Conservation (phyloP, 2,329 filamentous ascomycete genomes). For the Cladosporium velox region DNA sequence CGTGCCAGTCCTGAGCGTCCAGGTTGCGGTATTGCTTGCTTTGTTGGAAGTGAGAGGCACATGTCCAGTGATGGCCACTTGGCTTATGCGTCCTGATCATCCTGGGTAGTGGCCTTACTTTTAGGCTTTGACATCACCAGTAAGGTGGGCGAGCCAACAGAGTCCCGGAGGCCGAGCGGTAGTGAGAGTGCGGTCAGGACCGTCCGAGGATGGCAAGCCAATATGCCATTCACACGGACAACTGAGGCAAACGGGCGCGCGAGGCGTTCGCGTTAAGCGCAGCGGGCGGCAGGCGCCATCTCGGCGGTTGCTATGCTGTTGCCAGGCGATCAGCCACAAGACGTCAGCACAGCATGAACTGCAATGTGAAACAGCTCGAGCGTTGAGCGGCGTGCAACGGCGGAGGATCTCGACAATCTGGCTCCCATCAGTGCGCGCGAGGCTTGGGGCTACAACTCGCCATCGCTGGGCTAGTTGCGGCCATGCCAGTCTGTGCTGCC, state of each 20-base stretch:
- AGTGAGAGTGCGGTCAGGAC: constrained; percentile 2
- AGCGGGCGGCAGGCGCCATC: background rate
- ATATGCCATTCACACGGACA: background rate
- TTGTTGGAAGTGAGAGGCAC: constrained; percentile 35
- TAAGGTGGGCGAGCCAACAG: background rate
- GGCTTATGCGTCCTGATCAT: constrained; percentile 37
- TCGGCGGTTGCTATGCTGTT: constrained; percentile 13
- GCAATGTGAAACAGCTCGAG: constrained; percentile 1
- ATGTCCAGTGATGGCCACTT: constrained; percentile 34
- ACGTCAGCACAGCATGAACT: background rate
- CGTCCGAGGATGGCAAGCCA: background rate
- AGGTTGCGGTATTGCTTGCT: constrained; percentile 33
- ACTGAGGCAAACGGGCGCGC: constrained; percentile 5
- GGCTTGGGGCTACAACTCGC: constrained; percentile 1
- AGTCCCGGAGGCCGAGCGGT: background rate
- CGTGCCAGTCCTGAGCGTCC: constrained; percentile 27
- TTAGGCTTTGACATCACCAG: background rate
- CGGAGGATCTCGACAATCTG: constrained; percentile 7
- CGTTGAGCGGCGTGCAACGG: constrained; percentile 8
- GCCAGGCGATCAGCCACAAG: background rate
- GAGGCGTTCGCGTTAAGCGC: background rate
- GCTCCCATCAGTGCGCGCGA: constrained; percentile 1
- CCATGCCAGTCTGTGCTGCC: background rate
- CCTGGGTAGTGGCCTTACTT: background rate
- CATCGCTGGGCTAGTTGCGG: background rate